Evolutionary conservation across 2,329 filamentous ascomycete genomes (phyloP), one percentile per base, ranked within the genome.

Genomic region (Ilyonectria destructans): DNA sequence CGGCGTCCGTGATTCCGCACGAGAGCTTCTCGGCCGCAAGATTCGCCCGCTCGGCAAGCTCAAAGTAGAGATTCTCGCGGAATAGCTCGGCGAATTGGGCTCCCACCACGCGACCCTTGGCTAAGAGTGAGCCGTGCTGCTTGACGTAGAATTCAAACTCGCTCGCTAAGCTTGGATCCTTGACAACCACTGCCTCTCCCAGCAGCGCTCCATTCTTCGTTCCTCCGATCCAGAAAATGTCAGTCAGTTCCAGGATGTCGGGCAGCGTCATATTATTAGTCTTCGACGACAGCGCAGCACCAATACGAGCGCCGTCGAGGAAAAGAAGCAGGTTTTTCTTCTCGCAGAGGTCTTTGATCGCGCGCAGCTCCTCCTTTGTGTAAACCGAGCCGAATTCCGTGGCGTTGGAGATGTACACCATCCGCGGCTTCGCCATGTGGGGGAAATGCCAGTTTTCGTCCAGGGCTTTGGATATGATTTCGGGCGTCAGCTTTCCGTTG

Each of bases 211-310:
- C 85, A 68, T 85, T 85, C 69, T 87, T 87, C 5, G 85, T 87
- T 0, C 85, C 85, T 3, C 85, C 85, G 43, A 87, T 86, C 85
- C 85, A 87, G 77, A 87, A 87, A 21, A 87, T 85, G 62, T 87
- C 85, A 0, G 83, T 85, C 46, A 86, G 71, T 5, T 85, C 81
- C 2, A 85, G 74, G 6, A 87, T 75, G 60, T 87, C 85, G 0
- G 71, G 69, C 6, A 85, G 77, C 0, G 80, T 82, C 75, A 87
- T 73, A 62, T 86, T 83, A 45, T 84, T 86, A 23, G 74, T 76
- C 10, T 71, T 74, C 0, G 85, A 84, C 2, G 82, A 80, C 12
- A 87, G 71, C 0, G 85, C 85, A 1, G 80, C 73, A 2, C 81
- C 81, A 19, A 87, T 81, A 1, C 85, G 81, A 0, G 85, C 85